Conservation (phyloP, 495 filamentous ascomycete genomes). For the Neurospora sp. region DNA sequence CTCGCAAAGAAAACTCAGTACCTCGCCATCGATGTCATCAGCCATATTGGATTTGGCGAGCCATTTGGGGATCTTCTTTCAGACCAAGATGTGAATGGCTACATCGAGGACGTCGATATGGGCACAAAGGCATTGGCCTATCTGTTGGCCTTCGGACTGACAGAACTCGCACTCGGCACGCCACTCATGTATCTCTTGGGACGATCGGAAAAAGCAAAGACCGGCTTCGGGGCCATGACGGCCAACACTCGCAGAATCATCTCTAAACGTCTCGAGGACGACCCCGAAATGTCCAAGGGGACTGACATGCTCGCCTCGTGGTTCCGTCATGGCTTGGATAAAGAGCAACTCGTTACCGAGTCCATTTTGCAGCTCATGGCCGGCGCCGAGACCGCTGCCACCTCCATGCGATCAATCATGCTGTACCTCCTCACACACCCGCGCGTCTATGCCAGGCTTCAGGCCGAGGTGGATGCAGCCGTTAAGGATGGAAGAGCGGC, state of each 20-base stretch:
- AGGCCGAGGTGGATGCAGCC: slow-evolving; percentile 43
- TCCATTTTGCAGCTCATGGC: slow-evolving; percentile 28
- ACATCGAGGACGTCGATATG: slow-evolving; percentile 15
- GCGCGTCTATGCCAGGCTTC: slow-evolving; percentile 40
- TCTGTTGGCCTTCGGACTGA: slow-evolving; percentile 2
- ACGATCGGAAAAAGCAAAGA: slow-evolving; percentile 9
- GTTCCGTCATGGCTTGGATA: slow-evolving; percentile 27
- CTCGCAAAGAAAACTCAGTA: slow-evolving; percentile 29
- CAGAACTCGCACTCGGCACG: slow-evolving; percentile 7
- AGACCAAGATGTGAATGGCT: slow-evolving; percentile 23
- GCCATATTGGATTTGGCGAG: slow-evolving; percentile 24
- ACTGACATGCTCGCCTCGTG: slow-evolving; percentile 35
- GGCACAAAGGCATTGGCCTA: slow-evolving; percentile 4
- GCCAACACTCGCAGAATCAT: slow-evolving; percentile 14
- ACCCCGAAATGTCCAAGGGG: slow-evolving; percentile 9
- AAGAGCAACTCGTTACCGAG: slow-evolving; percentile 27
- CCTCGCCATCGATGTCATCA: slow-evolving; percentile 34
- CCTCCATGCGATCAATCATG: slow-evolving; percentile 46
- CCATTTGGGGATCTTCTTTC: slow-evolving; percentile 24
- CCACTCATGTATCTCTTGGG: slow-evolving; percentile 6
- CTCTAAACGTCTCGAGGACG: slow-evolving; percentile 17
- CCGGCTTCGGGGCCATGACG: slow-evolving; percentile 23
- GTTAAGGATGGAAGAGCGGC: slow-evolving; percentile 8
- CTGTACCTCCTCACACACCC: slow-evolving; percentile 40
- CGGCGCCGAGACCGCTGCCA: slow-evolving; percentile 53